A percentile compares a stretch with the other conserved stretches of the same genome.
phyloP scores from a whole-genome alignment of 371 early-diverging fungal species.

The Mortierella polycephala region DNA sequence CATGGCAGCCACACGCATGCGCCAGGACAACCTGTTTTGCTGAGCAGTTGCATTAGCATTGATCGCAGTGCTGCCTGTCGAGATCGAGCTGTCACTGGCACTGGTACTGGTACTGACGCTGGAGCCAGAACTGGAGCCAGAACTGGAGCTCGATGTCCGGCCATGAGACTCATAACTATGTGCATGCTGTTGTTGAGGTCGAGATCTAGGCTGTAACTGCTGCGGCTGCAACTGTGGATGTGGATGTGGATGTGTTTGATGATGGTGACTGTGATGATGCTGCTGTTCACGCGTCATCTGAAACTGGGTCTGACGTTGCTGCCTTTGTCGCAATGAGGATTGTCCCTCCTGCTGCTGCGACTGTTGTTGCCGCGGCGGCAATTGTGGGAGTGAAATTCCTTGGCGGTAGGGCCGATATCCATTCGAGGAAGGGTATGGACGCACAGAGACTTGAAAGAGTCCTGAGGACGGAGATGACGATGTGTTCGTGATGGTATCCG shows the following conservation, averaged over 20 bases:
- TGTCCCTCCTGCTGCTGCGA: conserved; percentile 2
- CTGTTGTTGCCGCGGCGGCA: conserved; percentile 13
- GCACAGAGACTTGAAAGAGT: conserved; percentile 18
- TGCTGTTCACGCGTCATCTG: not conserved
- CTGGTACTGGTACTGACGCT: no score
- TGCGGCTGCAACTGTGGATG: not conserved
- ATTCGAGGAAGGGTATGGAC: conserved; percentile 27
- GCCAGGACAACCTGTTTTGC: conserved; percentile 4
- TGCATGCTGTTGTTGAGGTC: not conserved
- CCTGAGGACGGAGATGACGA: not conserved
- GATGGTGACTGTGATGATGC: not conserved
- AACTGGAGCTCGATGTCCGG: no score
- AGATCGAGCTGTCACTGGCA: no score
- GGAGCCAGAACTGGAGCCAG: no score
- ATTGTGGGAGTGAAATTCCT: conserved; percentile 12
- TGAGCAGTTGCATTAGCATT: not conserved
- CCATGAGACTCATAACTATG: not conserved
- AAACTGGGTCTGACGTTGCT: not conserved
- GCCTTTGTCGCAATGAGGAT: not conserved
- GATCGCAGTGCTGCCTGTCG: no score
- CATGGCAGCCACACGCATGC: conserved; percentile 9
- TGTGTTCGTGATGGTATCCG: not conserved
- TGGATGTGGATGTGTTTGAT: conserved; percentile 3
- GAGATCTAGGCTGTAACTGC: not conserved
- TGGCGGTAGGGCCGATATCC: conserved; percentile 31